Base-by-base conservation (phyloP, 345 rosid genomes). In the Bruguiera gymnorhiza region DNA sequence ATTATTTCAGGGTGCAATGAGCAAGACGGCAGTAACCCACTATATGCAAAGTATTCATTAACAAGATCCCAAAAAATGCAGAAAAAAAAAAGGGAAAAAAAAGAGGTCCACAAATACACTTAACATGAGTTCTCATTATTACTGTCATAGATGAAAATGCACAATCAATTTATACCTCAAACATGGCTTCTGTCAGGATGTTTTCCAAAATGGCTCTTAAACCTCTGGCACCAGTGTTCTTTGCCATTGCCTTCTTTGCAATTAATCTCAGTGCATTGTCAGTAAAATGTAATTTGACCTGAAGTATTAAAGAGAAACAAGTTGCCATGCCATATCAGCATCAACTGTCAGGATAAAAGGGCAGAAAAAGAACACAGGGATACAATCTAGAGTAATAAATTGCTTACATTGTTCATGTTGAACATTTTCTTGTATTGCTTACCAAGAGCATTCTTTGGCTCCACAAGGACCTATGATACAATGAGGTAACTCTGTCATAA, bases 191-290 rank as follows among this genome's bases (percentile, higher is more conserved):
- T 23, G 88, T 91, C 7, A 94, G 88, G 75, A 87, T 89, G 85
- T 80, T 87, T 86, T 94, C 98, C 58, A 94, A 83, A 66, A 94
- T 76, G 81, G 97, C 88, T 83, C 97, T 84, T 66, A 88, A 84
- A 23, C 98, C 96, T 80, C 96, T 89, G 5, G 98, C 97, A 66
- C 97, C 96, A 1, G 96, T 95, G 63, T 91, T 91, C 79, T 91
- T 95, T 46, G 83, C 89, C 89, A 86, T 86, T 8, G 97, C 96
- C 73, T 81, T 91, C 76, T 79, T 87, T 26, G 97, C 90, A 70
- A 95, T 87, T 52, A 87, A 52, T 84, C 80, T 84, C 34, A 94
- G 83, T 13, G 99, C 97, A 68, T 83, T 85, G 66, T 83, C 88
- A 19, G 92, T 87, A 70, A 86, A 92, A 80, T 85, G 85, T 68